phyloP scores from a whole-genome alignment of 176 grass and related monocot genomes.

The Otatea glauca region DNA sequence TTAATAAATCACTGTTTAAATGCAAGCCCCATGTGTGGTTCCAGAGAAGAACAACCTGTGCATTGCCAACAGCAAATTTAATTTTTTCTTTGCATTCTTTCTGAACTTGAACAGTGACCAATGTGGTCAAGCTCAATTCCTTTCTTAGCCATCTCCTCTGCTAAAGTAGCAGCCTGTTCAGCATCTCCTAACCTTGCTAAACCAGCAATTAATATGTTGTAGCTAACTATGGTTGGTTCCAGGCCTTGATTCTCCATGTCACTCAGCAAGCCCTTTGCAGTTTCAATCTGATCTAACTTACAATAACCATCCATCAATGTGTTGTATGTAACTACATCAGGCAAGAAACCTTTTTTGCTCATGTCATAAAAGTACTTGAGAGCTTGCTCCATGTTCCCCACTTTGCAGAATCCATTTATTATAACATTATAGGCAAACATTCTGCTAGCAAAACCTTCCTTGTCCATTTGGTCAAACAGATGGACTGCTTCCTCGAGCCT shows the following conservation, averaged over 20 bases:
- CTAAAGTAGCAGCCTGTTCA: constrained; percentile 39
- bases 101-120: constrained; percentile 29
- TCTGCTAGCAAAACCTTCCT: not conserved
- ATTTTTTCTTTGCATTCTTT: constrained; percentile 30
- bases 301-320: constrained; percentile 50
- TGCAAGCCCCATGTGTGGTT: not conserved
- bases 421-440: constrained; percentile 47
- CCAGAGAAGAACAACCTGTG: constrained; percentile 11
- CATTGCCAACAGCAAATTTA: not conserved
- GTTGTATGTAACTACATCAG: constrained; percentile 38
- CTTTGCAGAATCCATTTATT: constrained; percentile 46
- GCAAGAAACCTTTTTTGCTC: constrained; percentile 20
- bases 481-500: not conserved
- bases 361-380: constrained; percentile 32
- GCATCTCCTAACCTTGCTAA: constrained; percentile 42
- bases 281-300: constrained; percentile 42
- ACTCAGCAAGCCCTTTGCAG: constrained; percentile 38
- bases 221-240: constrained; percentile 39
- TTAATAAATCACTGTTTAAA: not conserved
- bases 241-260: constrained; percentile 39
- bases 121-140: constrained; percentile 41
- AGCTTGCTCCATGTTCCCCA: constrained; percentile 42
- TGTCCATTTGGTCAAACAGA: not conserved
- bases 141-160: constrained; percentile 36
- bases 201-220: constrained; percentile 31